Conservation (phyloP, 306 rosid species). For the Luffa aegyptiaca region DNA sequence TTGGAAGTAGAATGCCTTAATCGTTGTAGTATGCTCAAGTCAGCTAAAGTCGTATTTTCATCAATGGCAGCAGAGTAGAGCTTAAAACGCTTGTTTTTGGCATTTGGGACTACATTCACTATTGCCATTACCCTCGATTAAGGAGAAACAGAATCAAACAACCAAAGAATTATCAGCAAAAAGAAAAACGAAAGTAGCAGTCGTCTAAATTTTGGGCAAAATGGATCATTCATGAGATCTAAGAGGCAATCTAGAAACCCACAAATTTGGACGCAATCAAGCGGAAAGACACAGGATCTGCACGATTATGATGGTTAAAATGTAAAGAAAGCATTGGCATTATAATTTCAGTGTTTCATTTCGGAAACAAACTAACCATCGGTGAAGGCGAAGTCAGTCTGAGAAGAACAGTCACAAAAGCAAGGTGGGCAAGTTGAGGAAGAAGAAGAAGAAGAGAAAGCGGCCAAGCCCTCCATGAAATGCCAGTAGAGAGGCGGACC, state of each 20-base stretch:
- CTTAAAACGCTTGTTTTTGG: neutral
- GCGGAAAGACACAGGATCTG: neutral
- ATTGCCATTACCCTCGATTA: neutral
- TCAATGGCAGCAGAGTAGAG: neutral
- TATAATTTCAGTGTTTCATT: neutral
- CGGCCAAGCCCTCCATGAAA: constrained; percentile 63
- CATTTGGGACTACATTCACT: neutral
- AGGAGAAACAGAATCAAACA: neutral
- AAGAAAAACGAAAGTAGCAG: neutral
- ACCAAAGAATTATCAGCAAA: neutral
- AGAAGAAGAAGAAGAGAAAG: constrained; percentile 53
- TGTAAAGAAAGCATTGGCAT: neutral
- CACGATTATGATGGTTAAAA: neutral
- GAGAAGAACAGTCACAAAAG: constrained; percentile 78
- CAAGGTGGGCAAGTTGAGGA: constrained; percentile 53
- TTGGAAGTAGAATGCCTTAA: neutral
- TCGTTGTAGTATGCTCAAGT: neutral
- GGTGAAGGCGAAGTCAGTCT: constrained; percentile 68
- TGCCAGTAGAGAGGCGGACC: constrained; percentile 98
- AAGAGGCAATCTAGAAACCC: neutral
- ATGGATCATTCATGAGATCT: neutral
- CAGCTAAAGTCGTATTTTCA: neutral
- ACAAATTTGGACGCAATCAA: neutral
- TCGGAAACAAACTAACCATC: constrained; percentile 27
- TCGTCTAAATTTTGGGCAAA: neutral